Conservation (phyloP, 768 basidiomycete genomes). For the Boletus vinaceobasis region DNA sequence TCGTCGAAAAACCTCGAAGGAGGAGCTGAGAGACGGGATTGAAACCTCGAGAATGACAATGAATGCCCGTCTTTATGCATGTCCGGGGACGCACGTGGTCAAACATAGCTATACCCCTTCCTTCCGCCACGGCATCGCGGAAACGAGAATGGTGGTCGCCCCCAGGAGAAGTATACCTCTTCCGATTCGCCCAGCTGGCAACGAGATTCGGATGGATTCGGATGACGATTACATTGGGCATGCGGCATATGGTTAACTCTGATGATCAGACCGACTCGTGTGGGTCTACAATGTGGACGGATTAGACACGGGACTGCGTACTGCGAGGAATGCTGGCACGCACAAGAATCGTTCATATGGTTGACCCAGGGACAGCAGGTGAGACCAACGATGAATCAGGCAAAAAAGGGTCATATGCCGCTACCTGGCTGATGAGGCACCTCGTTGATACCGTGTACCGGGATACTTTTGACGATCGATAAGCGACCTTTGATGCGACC, state of each 20-base stretch:
- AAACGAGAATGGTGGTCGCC: background rate
- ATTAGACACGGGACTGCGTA: background rate
- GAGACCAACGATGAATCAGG: background rate
- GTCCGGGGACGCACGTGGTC: constrained; percentile 11
- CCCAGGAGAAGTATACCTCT: background rate
- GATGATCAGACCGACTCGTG: background rate
- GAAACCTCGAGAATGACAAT: background rate
- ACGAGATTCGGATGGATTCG: background rate
- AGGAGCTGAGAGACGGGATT: background rate
- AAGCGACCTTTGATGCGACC: background rate
- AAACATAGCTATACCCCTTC: constrained; percentile 9
- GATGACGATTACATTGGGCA: background rate
- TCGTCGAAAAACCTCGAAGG: background rate
- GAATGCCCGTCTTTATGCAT: constrained; percentile 12
- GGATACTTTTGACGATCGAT: background rate
- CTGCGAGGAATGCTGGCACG: background rate
- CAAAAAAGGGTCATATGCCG: background rate
- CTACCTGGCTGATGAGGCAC: background rate
- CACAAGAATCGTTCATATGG: background rate
- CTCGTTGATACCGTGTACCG: background rate
- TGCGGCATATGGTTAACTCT: background rate
- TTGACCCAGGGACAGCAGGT: background rate
- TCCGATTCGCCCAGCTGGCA: constrained; percentile 18
- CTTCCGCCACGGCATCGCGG: constrained; percentile 4
- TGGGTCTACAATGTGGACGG: background rate